Percentiles rank a stretch among this genome's conserved stretches.
These are phyloP conservation scores for Echinochloa phyllopogon DNA, from an alignment of 176 grass and related monocot species.

Conservation along the genomic window DNA sequence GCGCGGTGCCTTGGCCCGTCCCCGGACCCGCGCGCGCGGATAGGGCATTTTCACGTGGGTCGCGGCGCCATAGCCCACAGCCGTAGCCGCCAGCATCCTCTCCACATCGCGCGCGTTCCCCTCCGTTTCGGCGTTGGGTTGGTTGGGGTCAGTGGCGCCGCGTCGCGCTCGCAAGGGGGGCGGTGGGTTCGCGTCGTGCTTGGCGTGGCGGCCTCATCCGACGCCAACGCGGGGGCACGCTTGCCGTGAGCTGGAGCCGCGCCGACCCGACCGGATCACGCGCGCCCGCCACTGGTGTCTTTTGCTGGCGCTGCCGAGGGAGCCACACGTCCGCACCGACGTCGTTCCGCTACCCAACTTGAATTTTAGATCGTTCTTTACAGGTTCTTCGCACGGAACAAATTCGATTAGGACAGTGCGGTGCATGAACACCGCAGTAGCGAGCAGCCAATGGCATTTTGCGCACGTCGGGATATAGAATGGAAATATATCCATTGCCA, in stretches of 20 bases:
- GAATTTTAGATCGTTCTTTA: slow-evolving; percentile 2
- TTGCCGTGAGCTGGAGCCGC: neutral
- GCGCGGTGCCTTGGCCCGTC: neutral
- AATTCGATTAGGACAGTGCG: neutral
- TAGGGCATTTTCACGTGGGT: slow-evolving; percentile 32
- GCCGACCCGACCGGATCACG: neutral
- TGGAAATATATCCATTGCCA: slow-evolving; percentile 8
- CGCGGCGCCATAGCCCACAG: neutral
- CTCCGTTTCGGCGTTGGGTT: neutral
- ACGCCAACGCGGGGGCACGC: neutral
- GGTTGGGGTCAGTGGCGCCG: neutral
- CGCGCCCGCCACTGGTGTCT: neutral
- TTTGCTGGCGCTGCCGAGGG: neutral
- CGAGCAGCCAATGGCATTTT: neutral
- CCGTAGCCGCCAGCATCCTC: too few relatives aligned
- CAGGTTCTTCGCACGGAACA: neutral
- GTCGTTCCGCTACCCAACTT: neutral
- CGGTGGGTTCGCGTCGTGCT: neutral
- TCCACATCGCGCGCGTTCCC: too few relatives aligned
- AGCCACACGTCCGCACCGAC: too few relatives aligned
- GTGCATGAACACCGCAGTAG: neutral
- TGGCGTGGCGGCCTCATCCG: neutral
- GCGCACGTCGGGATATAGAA: neutral
- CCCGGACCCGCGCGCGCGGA: neutral
- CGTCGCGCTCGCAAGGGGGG: neutral